Base-by-base conservation (phyloP, 139 green algal genomes). In the Volvox reticuliferus region DNA sequence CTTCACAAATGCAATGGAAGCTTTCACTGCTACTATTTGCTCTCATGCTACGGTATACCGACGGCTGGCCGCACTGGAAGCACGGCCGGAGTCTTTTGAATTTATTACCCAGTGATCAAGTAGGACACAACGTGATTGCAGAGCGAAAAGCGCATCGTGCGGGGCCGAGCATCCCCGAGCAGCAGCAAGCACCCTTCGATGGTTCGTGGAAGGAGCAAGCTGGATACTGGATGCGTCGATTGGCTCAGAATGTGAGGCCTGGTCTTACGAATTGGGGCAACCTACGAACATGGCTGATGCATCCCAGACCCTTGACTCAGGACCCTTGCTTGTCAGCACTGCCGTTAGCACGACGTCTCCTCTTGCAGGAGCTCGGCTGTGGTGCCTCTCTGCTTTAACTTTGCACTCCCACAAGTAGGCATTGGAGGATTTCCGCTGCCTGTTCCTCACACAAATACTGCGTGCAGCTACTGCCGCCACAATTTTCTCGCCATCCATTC, bases 211-310 rank as follows among this genome's bases (percentile, higher is more conserved):
- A 50, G 33, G 21, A 81, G 32, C 32, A 24, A 30, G 32, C 75
- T 55, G 75, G 75, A 55, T 81, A 81, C 75, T 81, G 75, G 75
- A 81, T 20, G 75, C 75, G 75, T 28, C 75, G 75, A 18, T 35
- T 81, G 32, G 14, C 21, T 68, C 78, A 13, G 36, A 35, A 84
- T 37, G 78, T 84, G 20, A 19, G 65, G 6, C 12, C 21, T 28
- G 21, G 65, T 73, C 65, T 73, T 73, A 73, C 65, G n/a, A n/a
- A 73, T 55, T 55, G 44, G 44, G 44, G 44, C 44, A 9, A 55
- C 44, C 44, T 55, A 9, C 44, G 44, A 55, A 55, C 44, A 55
- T 55, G 44, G 9, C 44, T 55, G 44, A 55, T 55, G 44, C 44
- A 9, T 55, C 44, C 44, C 44, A 55, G 44, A 55, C 44, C 9